Evolutionary conservation across 306 rosid genomes (phyloP).

Genomic region (Herpetospermum pedunculosum): DNA sequence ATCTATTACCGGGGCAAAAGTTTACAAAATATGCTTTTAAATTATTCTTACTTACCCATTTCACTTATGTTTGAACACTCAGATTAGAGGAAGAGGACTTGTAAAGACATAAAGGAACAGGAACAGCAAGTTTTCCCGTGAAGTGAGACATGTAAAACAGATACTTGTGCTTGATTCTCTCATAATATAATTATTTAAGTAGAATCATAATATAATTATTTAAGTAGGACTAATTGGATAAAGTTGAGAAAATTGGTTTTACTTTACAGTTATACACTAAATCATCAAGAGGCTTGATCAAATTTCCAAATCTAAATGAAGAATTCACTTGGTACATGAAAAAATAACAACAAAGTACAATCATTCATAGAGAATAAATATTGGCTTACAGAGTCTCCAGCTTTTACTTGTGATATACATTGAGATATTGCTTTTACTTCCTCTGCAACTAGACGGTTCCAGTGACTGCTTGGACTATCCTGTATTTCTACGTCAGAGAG

Average conservation of each 20-base stretch:
- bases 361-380: neutral
- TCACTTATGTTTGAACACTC: neutral
- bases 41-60: neutral
- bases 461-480: slow-evolving; percentile 53
- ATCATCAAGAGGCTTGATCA: neutral
- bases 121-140: neutral
- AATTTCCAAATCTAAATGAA: neutral
- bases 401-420: slow-evolving; percentile 73
- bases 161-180: neutral
- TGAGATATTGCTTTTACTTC: slow-evolving; percentile 88
- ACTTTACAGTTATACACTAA: neutral
- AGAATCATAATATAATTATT: no score
- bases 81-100: neutral
- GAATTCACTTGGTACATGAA: neutral
- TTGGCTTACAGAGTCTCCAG: slow-evolving; percentile 1
- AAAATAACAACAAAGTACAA: neutral
- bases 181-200: no score
- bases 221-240: neutral
- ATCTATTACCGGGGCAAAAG: neutral
- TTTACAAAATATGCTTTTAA: neutral
- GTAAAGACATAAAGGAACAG: neutral
- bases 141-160: neutral
- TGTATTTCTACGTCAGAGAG: slow-evolving; percentile 39
- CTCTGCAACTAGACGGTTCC: slow-evolving; percentile 49
- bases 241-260: neutral